phyloP scores from a whole-genome alignment of 139 green algal genomes.

The Auxenochlorella pyrenoidosa region DNA sequence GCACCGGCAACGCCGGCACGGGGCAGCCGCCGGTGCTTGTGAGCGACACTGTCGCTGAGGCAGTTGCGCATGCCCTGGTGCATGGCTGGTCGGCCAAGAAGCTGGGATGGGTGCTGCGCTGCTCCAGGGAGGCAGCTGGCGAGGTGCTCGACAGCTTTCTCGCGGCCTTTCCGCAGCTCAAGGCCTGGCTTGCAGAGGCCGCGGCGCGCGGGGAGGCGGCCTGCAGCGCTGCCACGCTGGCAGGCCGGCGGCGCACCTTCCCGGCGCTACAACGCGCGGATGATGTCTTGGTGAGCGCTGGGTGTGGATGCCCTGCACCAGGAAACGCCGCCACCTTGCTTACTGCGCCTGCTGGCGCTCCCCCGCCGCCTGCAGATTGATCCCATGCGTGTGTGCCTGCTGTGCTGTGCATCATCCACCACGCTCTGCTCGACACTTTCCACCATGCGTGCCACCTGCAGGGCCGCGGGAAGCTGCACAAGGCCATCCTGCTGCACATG shows the following conservation, averaged over 20 bases:
- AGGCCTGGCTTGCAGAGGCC: constrained; percentile 20
- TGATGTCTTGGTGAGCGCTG: constrained; percentile 22
- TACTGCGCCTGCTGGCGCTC: too few species aligned
- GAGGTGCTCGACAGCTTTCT: not conserved
- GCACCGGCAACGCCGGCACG: not conserved
- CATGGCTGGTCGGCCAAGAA: constrained; percentile 28
- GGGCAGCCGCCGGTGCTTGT: constrained; percentile 17
- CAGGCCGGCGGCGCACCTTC: constrained; percentile 11
- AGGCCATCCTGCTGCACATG: constrained; percentile 22
- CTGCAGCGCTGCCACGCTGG: constrained; percentile 21
- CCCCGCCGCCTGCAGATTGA: too few species aligned
- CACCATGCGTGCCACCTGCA: not conserved
- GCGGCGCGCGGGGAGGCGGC: not conserved
- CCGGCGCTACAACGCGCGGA: not conserved
- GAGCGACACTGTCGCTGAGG: not conserved
- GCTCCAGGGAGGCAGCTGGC: not conserved
- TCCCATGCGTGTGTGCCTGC: too few species aligned
- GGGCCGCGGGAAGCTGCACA: constrained; percentile 30
- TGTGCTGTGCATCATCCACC: not conserved
- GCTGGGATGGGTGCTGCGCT: constrained; percentile 22
- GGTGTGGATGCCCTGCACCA: too few species aligned
- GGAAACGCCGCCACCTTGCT: too few species aligned
- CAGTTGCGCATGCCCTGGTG: constrained; percentile 19
- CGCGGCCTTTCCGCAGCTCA: constrained; percentile 2
- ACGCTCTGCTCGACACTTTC: not conserved